These are phyloP conservation scores for Rubroshorea leprosula DNA, from an alignment of 345 rosid species.

Conservation along the genomic window DNA sequence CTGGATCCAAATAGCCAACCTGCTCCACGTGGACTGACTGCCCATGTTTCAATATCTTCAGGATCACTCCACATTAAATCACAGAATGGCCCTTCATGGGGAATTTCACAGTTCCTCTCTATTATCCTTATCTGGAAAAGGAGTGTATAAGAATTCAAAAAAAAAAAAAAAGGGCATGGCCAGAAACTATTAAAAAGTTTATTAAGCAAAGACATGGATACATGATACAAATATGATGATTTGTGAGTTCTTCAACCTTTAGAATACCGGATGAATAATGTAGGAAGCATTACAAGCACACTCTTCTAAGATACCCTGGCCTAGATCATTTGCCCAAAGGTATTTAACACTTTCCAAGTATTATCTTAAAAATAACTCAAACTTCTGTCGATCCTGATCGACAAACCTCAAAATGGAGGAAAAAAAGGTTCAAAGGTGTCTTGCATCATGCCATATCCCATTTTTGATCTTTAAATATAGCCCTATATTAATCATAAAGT, in stretches of 20 bases:
- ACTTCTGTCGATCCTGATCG: neutral
- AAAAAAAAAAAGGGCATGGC: constrained; percentile 10
- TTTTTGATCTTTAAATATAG: neutral
- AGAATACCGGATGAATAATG: neutral
- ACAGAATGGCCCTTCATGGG: constrained; percentile 99
- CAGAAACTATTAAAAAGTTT: constrained; percentile 4
- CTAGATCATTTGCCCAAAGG: neutral
- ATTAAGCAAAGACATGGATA: neutral
- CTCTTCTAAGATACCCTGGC: neutral
- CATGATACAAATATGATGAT: too few relatives aligned
- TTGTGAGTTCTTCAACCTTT: too few relatives aligned
- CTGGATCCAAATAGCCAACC: constrained; percentile 99
- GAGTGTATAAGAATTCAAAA: constrained; percentile 5
- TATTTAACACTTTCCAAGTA: neutral
- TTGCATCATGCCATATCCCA: neutral
- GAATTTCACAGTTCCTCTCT: constrained; percentile 95
- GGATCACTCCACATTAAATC: constrained; percentile 99
- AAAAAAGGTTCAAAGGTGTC: neutral
- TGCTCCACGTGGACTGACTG: constrained; percentile 99
- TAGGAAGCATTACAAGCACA: neutral
- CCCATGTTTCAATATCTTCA: constrained; percentile 99
- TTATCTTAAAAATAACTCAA: neutral
- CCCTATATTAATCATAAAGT: too few relatives aligned
- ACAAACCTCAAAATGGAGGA: neutral
- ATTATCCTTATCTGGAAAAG: constrained; percentile 75